These are phyloP conservation scores for Rhododendron henanense DNA, from an alignment of 148 eudicot species.

Conservation along the genomic window DNA sequence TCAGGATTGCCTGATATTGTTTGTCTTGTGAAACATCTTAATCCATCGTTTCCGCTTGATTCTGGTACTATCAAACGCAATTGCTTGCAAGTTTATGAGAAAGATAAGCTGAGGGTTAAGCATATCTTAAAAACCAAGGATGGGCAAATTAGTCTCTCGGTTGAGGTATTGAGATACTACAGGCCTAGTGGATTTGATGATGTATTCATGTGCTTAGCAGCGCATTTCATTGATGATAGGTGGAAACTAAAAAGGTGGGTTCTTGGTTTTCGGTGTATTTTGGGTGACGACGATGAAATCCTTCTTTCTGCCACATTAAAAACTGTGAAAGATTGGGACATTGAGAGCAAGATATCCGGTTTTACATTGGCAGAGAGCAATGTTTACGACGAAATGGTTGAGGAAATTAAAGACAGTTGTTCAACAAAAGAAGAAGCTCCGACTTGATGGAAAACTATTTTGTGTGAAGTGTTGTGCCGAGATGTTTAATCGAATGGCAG, in stretches of 20 bases:
- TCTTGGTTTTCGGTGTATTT: neutral
- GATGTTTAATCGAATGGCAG: conserved; percentile 11
- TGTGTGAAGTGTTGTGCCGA: conserved; percentile 16
- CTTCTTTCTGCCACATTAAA: neutral
- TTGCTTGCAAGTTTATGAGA: neutral
- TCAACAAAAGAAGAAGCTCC: conserved; percentile 8
- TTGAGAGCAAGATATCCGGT: neutral
- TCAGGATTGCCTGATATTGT: neutral
- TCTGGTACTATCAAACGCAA: neutral
- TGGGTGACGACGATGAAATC: neutral
- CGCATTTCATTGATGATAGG: neutral
- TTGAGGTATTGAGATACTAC: neutral
- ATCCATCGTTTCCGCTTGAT: neutral
- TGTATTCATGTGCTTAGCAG: neutral
- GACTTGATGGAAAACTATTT: conserved; percentile 24
- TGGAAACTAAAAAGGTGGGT: neutral
- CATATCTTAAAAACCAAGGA: neutral
- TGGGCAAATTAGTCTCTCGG: neutral
- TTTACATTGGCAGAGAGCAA: neutral
- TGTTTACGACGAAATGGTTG: conserved; percentile 2
- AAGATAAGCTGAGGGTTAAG: neutral
- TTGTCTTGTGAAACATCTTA: neutral
- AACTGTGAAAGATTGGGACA: neutral
- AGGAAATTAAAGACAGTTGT: neutral
- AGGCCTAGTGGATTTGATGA: neutral